Evolutionary conservation across 1,139 yeast genomes (phyloP).

Genomic region (Saccharomyces hybrid): DNA sequence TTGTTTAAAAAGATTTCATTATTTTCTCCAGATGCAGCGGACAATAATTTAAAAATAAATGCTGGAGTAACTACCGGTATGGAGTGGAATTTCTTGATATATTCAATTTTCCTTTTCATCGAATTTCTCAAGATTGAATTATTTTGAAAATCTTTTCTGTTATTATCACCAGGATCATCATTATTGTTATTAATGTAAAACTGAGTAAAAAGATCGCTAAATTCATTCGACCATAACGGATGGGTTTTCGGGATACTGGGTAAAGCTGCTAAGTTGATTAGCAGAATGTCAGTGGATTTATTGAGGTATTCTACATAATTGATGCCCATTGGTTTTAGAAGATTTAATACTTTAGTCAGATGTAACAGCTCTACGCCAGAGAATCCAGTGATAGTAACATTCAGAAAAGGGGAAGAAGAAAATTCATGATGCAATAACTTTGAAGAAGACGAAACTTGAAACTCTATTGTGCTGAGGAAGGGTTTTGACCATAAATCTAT

Average conservation of each 20-base stretch:
- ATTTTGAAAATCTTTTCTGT: slow-evolving; percentile 3
- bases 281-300: slow-evolving; percentile 50
- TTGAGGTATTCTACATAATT: slow-evolving; percentile 46
- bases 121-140: slow-evolving; percentile 28
- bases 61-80: slow-evolving; percentile 31
- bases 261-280: slow-evolving; percentile 46
- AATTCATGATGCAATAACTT: slow-evolving; percentile 13
- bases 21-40: slow-evolving; percentile 2
- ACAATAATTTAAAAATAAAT: slow-evolving; percentile 24
- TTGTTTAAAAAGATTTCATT: slow-evolving; percentile 20
- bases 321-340: slow-evolving; percentile 42
- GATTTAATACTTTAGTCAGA: slow-evolving; percentile 51
- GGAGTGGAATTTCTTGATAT: slow-evolving; percentile 42
- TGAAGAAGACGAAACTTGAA: slow-evolving; percentile 23
- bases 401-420: slow-evolving; percentile 30
- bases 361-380: slow-evolving; percentile 78
- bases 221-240: slow-evolving; percentile 27
- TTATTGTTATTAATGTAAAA: slow-evolving; percentile 7
- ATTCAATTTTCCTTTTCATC: slow-evolving; percentile 34
- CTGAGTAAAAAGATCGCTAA: slow-evolving; percentile 22
- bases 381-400: slow-evolving; percentile 70
- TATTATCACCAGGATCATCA: background rate
- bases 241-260: slow-evolving; percentile 30
- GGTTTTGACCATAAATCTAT: slow-evolving; percentile 73
- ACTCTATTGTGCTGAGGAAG: slow-evolving; percentile 36